Conservation (phyloP, 2,329 filamentous ascomycete genomes). For the Fusarium austroafricanum region DNA sequence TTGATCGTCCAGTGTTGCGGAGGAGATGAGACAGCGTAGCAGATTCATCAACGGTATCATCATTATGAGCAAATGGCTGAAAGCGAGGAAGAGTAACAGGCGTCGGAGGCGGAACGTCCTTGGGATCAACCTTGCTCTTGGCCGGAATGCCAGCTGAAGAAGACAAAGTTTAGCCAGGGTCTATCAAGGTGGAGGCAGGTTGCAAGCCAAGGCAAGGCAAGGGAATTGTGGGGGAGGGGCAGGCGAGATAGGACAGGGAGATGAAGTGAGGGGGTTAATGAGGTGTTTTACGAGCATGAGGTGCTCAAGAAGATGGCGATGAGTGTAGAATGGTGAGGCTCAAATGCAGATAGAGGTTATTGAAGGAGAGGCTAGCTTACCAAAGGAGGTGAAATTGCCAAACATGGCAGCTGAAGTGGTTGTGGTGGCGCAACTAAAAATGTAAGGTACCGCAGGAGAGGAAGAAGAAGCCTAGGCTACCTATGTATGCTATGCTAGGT, state of each 20-base stretch:
- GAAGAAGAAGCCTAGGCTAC: constrained; percentile 9
- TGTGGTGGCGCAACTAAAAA: constrained; percentile 37
- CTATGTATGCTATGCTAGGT: background rate
- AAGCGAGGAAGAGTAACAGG: constrained; percentile 64
- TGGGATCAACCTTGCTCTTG: constrained; percentile 54
- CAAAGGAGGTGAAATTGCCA: constrained; percentile 55
- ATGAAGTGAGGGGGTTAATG: constrained; percentile 34
- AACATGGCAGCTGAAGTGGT: constrained; percentile 54
- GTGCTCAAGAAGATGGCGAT: background rate
- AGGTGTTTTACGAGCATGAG: constrained; percentile 34
- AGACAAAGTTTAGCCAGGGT: constrained; percentile 36
- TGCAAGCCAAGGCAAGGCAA: constrained; percentile 7
- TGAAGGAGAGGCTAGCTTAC: constrained; percentile 49
- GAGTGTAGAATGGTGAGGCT: background rate
- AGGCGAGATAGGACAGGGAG: constrained; percentile 10
- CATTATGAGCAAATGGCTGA: constrained; percentile 53
- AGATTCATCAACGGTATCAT: constrained; percentile 45
- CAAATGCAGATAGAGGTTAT: background rate
- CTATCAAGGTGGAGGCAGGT: constrained; percentile 28
- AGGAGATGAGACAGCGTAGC: constrained; percentile 62
- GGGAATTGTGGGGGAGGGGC: constrained; percentile 28
- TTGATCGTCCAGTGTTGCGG: constrained; percentile 64
- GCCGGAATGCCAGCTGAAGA: constrained; percentile 46
- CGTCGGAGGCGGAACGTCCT: constrained; percentile 68
- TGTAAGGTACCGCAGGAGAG: constrained; percentile 23